Evolutionary conservation across 1,284 basidiomycete species (phyloP).

Genomic region (Apiotrichum domesticum): DNA sequence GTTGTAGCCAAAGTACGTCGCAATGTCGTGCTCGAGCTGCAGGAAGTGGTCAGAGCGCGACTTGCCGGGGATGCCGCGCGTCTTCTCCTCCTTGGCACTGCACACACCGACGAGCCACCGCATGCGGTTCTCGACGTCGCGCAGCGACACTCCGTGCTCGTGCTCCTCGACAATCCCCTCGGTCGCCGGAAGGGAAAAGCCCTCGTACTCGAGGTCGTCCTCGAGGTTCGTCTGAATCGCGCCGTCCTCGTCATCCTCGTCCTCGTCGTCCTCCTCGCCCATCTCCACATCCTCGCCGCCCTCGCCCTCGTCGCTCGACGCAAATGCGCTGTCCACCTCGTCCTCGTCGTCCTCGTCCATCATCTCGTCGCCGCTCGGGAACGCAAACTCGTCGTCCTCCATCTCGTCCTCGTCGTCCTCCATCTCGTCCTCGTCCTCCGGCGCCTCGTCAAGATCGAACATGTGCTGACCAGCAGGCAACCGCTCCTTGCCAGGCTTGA

Average conservation of each 20-base stretch:
- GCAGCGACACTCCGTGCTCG: slow-evolving; percentile 60
- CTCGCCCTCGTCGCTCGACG: slow-evolving; percentile 38
- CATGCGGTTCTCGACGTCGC: slow-evolving; percentile 81
- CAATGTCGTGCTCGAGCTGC: slow-evolving; percentile 81
- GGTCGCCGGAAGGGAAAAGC: slow-evolving; percentile 72
- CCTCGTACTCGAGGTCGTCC: slow-evolving; percentile 59
- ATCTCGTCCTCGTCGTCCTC: slow-evolving; percentile 30
- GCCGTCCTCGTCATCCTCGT: slow-evolving; percentile 40
- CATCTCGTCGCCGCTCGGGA: slow-evolving; percentile 43
- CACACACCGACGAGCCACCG: slow-evolving; percentile 78
- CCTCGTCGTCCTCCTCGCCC: slow-evolving; percentile 21
- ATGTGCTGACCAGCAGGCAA: slow-evolving; percentile 41
- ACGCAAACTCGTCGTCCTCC: slow-evolving; percentile 51
- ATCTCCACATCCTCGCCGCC: slow-evolving; percentile 10
- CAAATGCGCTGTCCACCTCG: slow-evolving; percentile 49
- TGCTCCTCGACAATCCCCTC: slow-evolving; percentile 78
- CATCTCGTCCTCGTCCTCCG: slow-evolving; percentile 29
- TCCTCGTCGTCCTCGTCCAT: slow-evolving; percentile 48
- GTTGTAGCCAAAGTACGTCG: slow-evolving; percentile 96
- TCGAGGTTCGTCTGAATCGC: slow-evolving; percentile 48
- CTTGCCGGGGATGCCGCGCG: slow-evolving; percentile 55
- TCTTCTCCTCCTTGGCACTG: slow-evolving; percentile 64
- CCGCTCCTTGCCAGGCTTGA: slow-evolving; percentile 35
- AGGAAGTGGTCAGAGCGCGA: slow-evolving; percentile 82
- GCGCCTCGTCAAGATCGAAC: slow-evolving; percentile 47